Evolutionary conservation across 257 asterid species (phyloP), one percentile per base, ranked within the genome.

Genomic region (Solanum bulbocastanum): DNA sequence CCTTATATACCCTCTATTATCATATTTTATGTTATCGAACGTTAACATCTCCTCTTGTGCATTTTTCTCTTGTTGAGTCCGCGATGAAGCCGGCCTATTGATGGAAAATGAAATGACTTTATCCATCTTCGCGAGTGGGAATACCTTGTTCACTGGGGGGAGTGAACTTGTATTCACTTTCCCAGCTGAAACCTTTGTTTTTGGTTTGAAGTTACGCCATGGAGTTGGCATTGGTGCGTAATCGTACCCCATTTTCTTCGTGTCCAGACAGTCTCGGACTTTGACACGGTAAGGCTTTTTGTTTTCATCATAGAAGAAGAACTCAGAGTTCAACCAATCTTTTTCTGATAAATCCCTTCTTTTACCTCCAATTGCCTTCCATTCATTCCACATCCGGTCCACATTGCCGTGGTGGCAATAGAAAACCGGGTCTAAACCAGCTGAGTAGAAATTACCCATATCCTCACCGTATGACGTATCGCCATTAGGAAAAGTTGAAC

Each of bases 271-370:
- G 78, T 94, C 95, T 0, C 56, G 66, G 0, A 90, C 93, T 23
- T 40, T 91, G 8, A 94, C 96, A 9, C 92, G 91, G n/a, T 89
- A 95, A 0, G 92, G 94, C 20, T 56, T 87, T 46, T 75, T 86
- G 16, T 92, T 58, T 85, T 94, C 95, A 71, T 94, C 95, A 83
- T 92, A 94, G 89, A 94, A 94, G 46, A 92, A 27, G 88, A 94
- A 94, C 62, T 91, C 60, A 0, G 96, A 92, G 86, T 92, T 85
- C 8, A 92, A 58, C 89, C 44, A 93, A 20, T 92, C 93, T 0
- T 72, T 32, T 8, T 92, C 88, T 3, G n/a, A 3, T 20, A 93
- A 5, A 22, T 92, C 93, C 40, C 76, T 90, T 0, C 83, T 18
- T 71, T 86, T 86, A 0, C 60, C 79, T 39, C 52, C 78, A 0